Percentiles rank a stretch among this genome's conserved stretches.
These are phyloP conservation scores for Pythium apleroticum DNA, from an alignment of 352 stramenopile species.

Conservation along the genomic window DNA sequence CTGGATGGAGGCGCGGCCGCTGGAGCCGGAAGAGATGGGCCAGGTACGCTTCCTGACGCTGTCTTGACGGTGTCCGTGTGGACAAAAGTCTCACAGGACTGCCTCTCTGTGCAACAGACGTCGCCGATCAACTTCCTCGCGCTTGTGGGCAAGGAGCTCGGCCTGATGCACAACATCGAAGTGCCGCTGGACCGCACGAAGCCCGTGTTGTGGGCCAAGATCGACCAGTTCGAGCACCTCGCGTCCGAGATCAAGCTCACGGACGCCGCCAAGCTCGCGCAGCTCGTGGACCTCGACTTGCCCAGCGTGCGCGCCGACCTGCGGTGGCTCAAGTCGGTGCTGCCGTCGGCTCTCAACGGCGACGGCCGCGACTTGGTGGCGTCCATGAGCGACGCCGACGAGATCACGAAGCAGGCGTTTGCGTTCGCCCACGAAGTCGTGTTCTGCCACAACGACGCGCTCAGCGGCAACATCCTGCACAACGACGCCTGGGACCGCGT, in stretches of 20 bases:
- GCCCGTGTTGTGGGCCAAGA: constrained; percentile 79
- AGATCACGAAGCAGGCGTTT: constrained; percentile 75
- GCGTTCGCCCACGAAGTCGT: constrained; percentile 80
- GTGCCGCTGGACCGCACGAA: constrained; percentile 53
- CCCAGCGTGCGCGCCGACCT: constrained; percentile 59
- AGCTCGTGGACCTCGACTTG: constrained; percentile 66
- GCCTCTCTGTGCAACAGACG: constrained; percentile 23
- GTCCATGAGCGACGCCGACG: constrained; percentile 44
- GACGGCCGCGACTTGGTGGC: constrained; percentile 60
- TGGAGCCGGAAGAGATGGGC: constrained; percentile 90
- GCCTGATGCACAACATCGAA: constrained; percentile 86
- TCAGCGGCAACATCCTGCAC: constrained; percentile 88
- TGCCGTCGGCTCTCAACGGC: constrained; percentile 71
- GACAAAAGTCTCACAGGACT: too few relatives aligned
- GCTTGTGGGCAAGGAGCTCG: constrained; percentile 88
- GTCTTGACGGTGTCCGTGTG: not conserved
- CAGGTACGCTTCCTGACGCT: constrained; percentile 30
- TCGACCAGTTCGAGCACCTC: constrained; percentile 80
- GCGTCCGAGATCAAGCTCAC: constrained; percentile 57
- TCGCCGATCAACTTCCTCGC: constrained; percentile 74
- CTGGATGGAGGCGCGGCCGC: constrained; percentile 77
- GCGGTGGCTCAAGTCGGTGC: constrained; percentile 78
- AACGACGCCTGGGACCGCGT: constrained; percentile 78
- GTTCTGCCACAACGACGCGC: constrained; percentile 94
- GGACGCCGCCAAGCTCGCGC: constrained; percentile 56